Base-by-base conservation (phyloP, 2,329 filamentous ascomycete genomes). In the Fusarium aywerte region DNA sequence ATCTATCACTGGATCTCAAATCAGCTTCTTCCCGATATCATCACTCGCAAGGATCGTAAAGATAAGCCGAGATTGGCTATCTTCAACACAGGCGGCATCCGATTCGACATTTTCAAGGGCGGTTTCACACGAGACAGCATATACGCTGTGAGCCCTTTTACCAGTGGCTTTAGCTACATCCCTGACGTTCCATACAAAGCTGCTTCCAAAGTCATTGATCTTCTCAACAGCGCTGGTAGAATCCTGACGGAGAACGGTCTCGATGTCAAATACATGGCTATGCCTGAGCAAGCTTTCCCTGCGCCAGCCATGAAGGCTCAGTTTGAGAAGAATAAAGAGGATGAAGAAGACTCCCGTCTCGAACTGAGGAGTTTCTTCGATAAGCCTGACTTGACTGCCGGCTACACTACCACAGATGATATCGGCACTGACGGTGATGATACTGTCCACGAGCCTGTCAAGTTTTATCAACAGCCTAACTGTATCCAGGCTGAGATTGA, bases 31-130 rank as follows among this genome's bases (percentile, higher is more conserved):
- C 92, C 93, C 0, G 86, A 86, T 40, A 80, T 90, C 3, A 80
- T 93, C 31, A 79, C 81, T 56, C 88, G 87, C 55, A 75, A 85
- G 38, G 80, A 83, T 31, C 84, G 90, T 5, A 81, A 84, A 23
- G 83, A 89, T 56, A 83, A 85, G 38, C 85, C 93, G 11, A 85
- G 87, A 8, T 80, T 98, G 12, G 89, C 90, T 29, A 87, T 98
- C 49, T 84, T 92, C 56, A 99, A 99, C 78, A 97, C 92, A 0
- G 96, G 96, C 25, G 92, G 92, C 5, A 89, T 99, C 68, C 91
- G 96, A 42, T 99, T 98, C 77, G 96, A 99, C 77, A 92, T 99
- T 63, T 97, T 97, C 83, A 89, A 95, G 76, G 96, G 96, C 0
- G 83, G 90, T 0, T 98, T 98, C 75, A 98, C 96, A 0, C 88